Conservation (phyloP, 768 basidiomycete species). For the Leccinum subgranulosum region DNA sequence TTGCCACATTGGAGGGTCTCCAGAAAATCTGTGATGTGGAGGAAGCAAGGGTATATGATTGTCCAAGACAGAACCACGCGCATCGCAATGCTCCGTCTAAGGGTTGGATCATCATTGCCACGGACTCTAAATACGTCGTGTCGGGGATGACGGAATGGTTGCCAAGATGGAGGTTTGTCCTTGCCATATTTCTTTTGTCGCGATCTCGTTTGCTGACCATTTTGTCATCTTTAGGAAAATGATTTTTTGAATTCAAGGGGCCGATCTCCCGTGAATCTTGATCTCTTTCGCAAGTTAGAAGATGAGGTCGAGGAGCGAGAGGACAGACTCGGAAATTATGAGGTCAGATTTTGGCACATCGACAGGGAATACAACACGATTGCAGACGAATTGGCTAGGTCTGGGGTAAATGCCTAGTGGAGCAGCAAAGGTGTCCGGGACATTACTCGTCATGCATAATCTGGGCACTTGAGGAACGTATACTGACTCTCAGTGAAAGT, state of each 20-base stretch:
- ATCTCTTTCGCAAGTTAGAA: neutral
- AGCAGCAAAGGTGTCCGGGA: no score
- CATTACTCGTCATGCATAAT: no score
- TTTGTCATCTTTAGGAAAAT: neutral
- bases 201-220: neutral
- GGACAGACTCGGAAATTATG: neutral
- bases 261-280: neutral
- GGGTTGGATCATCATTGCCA: neutral
- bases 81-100: neutral
- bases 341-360: neutral
- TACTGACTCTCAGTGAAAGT: no score
- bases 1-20: constrained; percentile 11
- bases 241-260: neutral
- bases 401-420: neutral
- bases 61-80: neutral
- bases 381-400: neutral
- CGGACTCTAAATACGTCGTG: neutral
- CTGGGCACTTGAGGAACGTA: no score
- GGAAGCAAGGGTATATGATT: constrained; percentile 7
- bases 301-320: neutral
- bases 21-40: constrained; percentile 23
- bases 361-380: neutral
- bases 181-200: neutral
- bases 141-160: neutral
- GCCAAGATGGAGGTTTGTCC: neutral